These are phyloP conservation scores for Tylopilus sp. DNA, from an alignment of 768 basidiomycete genomes.

Conservation along the genomic window DNA sequence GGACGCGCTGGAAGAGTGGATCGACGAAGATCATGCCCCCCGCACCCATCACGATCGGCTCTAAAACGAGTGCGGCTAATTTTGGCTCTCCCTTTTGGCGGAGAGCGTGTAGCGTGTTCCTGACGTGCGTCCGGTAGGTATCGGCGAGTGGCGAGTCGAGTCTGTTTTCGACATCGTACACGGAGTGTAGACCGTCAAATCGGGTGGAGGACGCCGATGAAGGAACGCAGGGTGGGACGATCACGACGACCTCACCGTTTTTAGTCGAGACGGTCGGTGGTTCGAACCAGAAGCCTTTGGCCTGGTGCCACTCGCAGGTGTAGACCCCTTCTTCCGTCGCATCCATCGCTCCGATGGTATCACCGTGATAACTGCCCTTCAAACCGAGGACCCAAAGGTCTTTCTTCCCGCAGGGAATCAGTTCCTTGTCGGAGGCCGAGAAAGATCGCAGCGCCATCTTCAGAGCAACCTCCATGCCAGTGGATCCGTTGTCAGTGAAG, in stretches of 20 bases:
- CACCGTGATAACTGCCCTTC: slow-evolving; percentile 94
- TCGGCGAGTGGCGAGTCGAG: slow-evolving; percentile 57
- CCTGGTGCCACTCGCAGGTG: slow-evolving; percentile 93
- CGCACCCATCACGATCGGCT: slow-evolving; percentile 91
- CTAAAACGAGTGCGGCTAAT: slow-evolving; percentile 78
- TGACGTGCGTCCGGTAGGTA: slow-evolving; percentile 60
- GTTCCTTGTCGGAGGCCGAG: slow-evolving; percentile 34
- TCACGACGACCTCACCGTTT: slow-evolving; percentile 52
- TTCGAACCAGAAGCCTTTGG: slow-evolving; percentile 92
- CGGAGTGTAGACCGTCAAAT: slow-evolving; percentile 45
- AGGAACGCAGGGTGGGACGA: slow-evolving; percentile 49
- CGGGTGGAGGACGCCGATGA: slow-evolving; percentile 21
- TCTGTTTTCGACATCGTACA: slow-evolving; percentile 71
- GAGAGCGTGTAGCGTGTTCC: slow-evolving; percentile 46
- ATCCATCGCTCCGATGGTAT: slow-evolving; percentile 97
- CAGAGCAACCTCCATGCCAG: slow-evolving; percentile 94
- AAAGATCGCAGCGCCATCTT: slow-evolving; percentile 92
- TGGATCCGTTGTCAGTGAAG: slow-evolving; percentile 93
- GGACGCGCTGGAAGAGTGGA: slow-evolving; percentile 87
- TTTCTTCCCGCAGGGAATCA: slow-evolving; percentile 40
- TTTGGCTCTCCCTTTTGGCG: slow-evolving; percentile 37
- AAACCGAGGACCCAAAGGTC: slow-evolving; percentile 78
- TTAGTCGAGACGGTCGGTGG: slow-evolving; percentile 75
- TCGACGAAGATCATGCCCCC: slow-evolving; percentile 98
- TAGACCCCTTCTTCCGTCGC: slow-evolving; percentile 90